A percentile compares a stretch with the other conserved stretches of the same genome.
Conservation (phyloP, 306 rosid species). For the Vigna reflexopilosa region DNA sequence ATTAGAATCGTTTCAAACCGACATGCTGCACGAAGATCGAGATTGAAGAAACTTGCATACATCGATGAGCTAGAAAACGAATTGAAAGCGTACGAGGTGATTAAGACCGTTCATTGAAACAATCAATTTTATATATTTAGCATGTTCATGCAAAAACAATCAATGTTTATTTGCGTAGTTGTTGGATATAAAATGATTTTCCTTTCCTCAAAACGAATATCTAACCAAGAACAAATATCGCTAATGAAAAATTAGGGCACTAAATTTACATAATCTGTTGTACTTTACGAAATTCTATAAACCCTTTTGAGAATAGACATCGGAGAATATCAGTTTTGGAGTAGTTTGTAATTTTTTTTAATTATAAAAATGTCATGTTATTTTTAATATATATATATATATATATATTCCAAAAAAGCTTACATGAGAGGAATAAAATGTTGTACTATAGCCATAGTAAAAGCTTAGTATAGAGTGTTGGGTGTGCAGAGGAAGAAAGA, state of each 20-base stretch:
- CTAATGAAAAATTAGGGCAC: neutral
- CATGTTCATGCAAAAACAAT: neutral
- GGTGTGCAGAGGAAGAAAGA: slow-evolving; percentile 48
- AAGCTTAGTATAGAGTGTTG: neutral
- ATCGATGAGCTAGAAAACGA: slow-evolving; percentile 8
- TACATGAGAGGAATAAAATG: too few relatives aligned
- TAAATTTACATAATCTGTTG: neutral
- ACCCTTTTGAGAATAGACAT: neutral
- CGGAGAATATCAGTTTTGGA: neutral
- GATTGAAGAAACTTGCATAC: slow-evolving; percentile 1
- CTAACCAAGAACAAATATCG: neutral
- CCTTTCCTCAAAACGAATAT: neutral
- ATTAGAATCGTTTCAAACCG: slow-evolving; percentile 24
- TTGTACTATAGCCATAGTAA: too few relatives aligned
- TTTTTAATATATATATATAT: too few relatives aligned
- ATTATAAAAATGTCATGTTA: too few relatives aligned
- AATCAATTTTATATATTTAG: neutral
- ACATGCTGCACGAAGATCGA: neutral
- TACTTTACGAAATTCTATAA: neutral
- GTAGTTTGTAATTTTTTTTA: neutral
- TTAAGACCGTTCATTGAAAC: neutral
- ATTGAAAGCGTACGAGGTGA: neutral
- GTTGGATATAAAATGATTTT: neutral
- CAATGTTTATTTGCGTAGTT: neutral
- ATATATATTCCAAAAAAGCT: too few relatives aligned